Percentiles rank a stretch among this genome's conserved stretches.
These are phyloP conservation scores for Schizophyllum commune DNA, from an alignment of 1,284 basidiomycete genomes.

Conservation along the genomic window DNA sequence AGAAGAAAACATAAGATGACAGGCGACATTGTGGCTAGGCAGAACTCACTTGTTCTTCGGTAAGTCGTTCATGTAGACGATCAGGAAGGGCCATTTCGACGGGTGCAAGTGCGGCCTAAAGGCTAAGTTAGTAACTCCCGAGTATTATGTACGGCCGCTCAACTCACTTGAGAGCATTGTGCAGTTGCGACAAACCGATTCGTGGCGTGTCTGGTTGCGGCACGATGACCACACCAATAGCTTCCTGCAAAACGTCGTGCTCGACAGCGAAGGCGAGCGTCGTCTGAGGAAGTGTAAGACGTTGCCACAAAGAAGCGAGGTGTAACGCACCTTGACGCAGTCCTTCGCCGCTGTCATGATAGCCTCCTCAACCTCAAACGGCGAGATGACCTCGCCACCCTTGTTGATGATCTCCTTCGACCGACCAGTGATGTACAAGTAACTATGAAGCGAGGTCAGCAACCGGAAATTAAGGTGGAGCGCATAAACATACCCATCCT, in stretches of 20 bases:
- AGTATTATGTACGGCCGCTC: background rate
- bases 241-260: slow-evolving; percentile 38
- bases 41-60: slow-evolving; percentile 27
- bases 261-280: slow-evolving; percentile 34
- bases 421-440: slow-evolving; percentile 50
- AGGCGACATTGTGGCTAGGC: slow-evolving; percentile 4
- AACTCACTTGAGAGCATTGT: slow-evolving; percentile 29
- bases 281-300: slow-evolving; percentile 15
- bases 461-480: slow-evolving; percentile 1
- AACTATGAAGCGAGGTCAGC: slow-evolving; percentile 13
- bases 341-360: slow-evolving; percentile 32
- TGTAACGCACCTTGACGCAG: slow-evolving; percentile 27
- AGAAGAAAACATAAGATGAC: slow-evolving; percentile 2
- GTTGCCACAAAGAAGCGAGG: background rate
- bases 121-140: slow-evolving; percentile 1
- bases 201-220: slow-evolving; percentile 23
- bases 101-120: slow-evolving; percentile 32
- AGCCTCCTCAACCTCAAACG: slow-evolving; percentile 52
- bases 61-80: slow-evolving; percentile 36
- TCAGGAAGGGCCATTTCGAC: slow-evolving; percentile 36
- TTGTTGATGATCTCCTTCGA: slow-evolving; percentile 58
- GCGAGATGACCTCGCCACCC: slow-evolving; percentile 62
- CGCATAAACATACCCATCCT: slow-evolving; percentile 29
- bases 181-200: slow-evolving; percentile 31
- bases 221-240: slow-evolving; percentile 35